phyloP scores from a whole-genome alignment of 2,329 filamentous ascomycete species.

The Hymenoscyphus infarciens region DNA sequence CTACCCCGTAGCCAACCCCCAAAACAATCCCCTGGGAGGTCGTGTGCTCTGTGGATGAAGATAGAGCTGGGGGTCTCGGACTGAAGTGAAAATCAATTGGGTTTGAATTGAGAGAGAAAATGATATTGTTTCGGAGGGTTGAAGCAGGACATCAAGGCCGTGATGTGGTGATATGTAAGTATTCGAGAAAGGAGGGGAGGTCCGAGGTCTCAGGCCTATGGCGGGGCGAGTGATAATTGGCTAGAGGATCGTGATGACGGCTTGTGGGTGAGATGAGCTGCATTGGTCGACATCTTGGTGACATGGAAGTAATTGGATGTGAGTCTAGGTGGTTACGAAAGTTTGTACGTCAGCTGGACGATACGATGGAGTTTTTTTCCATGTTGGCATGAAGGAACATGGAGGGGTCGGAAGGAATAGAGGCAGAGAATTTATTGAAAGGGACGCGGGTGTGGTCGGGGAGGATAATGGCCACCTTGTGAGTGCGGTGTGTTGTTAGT shows the following conservation, averaged over 20 bases:
- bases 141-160: background rate
- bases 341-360: background rate
- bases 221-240: background rate
- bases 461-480: background rate
- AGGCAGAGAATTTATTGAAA: background rate
- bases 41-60: too few relatives aligned
- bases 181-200: background rate
- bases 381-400: background rate
- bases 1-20: too few relatives aligned
- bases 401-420: background rate
- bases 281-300: background rate
- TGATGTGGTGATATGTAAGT: background rate
- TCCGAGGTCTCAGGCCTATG: conserved; percentile 2
- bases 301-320: background rate
- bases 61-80: background rate
- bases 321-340: background rate
- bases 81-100: background rate
- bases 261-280: background rate
- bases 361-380: background rate
- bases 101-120: background rate
- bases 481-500: background rate
- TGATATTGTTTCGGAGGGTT: background rate
- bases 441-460: conserved; percentile 6
- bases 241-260: background rate
- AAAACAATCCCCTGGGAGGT: too few relatives aligned